These are phyloP conservation scores for Trametes meyenii DNA, from an alignment of 768 basidiomycete genomes.

Conservation along the genomic window DNA sequence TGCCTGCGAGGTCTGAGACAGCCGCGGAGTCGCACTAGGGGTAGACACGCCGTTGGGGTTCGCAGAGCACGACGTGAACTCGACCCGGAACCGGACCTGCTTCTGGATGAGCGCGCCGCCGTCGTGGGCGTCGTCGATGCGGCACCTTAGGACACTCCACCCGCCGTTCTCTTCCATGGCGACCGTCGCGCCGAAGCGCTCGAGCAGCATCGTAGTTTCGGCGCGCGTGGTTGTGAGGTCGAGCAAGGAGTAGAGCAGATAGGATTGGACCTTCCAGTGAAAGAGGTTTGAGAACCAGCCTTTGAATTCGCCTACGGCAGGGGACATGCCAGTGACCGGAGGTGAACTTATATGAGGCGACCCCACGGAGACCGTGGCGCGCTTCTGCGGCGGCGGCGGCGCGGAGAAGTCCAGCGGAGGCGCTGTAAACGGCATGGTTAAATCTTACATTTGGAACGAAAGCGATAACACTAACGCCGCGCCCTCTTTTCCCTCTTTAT, in stretches of 20 bases:
- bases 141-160: conserved; percentile 51
- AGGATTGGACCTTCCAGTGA: conserved; percentile 77
- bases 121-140: conserved; percentile 52
- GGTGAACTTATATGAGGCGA: conserved; percentile 52
- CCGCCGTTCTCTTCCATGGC: conserved; percentile 53
- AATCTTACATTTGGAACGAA: not conserved
- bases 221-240: conserved; percentile 62
- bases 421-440: conserved; percentile 38
- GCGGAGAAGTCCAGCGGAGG: conserved; percentile 58
- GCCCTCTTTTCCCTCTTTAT: conserved; percentile 54
- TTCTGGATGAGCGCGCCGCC: conserved; percentile 55
- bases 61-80: conserved; percentile 50
- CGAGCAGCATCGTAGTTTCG: conserved; percentile 65
- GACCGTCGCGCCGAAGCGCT: conserved; percentile 63
- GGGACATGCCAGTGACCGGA: conserved; percentile 48
- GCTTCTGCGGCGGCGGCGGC: conserved; percentile 42
- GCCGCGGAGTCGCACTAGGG: conserved; percentile 28
- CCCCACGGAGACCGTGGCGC: conserved; percentile 46
- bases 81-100: conserved; percentile 81
- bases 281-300: conserved; percentile 97
- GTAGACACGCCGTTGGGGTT: not conserved
- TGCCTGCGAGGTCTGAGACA: conserved; percentile 30
- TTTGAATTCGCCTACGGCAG: conserved; percentile 82
- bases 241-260: conserved; percentile 57
- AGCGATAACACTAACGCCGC: conserved; percentile 50